Evolutionary conservation across 768 basidiomycete species (phyloP).

Genomic region (Leccinum boreale): DNA sequence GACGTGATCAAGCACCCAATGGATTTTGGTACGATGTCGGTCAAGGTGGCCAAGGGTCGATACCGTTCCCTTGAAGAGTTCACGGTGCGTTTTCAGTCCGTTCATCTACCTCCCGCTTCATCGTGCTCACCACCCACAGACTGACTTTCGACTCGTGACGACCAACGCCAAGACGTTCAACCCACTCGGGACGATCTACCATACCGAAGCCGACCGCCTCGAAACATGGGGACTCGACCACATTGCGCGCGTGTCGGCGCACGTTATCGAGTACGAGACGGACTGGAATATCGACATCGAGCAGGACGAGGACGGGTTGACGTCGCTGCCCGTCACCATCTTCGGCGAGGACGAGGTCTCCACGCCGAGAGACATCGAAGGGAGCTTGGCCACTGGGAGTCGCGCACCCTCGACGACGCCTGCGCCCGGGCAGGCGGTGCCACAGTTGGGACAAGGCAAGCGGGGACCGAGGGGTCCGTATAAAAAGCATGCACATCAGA

Average conservation of each 20-base stretch:
- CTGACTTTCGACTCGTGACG: slow-evolving; percentile 70
- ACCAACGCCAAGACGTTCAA: slow-evolving; percentile 76
- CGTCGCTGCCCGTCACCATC: slow-evolving; percentile 28
- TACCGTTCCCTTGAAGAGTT: slow-evolving; percentile 84
- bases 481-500: slow-evolving; percentile 45
- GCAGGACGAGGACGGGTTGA: slow-evolving; percentile 46
- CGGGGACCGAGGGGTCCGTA: slow-evolving; percentile 53
- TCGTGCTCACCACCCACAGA: slow-evolving; percentile 32
- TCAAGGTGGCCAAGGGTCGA: slow-evolving; percentile 70
- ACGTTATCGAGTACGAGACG: slow-evolving; percentile 78
- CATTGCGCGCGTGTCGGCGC: slow-evolving; percentile 64
- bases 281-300: slow-evolving; percentile 84
- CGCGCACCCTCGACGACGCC: slow-evolving; percentile 43
- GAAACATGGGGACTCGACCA: slow-evolving; percentile 72
- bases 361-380: slow-evolving; percentile 48
- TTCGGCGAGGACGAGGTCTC: slow-evolving; percentile 33
- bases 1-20: slow-evolving; percentile 82
- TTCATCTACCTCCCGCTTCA: background rate
- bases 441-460: slow-evolving; percentile 18
- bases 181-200: slow-evolving; percentile 67
- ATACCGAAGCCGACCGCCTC: slow-evolving; percentile 69
- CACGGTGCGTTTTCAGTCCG: slow-evolving; percentile 43
- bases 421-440: slow-evolving; percentile 22
- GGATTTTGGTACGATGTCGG: slow-evolving; percentile 86
- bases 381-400: slow-evolving; percentile 40